Conservation (phyloP, 345 rosid genomes). For the Noccaea caerulescens region DNA sequence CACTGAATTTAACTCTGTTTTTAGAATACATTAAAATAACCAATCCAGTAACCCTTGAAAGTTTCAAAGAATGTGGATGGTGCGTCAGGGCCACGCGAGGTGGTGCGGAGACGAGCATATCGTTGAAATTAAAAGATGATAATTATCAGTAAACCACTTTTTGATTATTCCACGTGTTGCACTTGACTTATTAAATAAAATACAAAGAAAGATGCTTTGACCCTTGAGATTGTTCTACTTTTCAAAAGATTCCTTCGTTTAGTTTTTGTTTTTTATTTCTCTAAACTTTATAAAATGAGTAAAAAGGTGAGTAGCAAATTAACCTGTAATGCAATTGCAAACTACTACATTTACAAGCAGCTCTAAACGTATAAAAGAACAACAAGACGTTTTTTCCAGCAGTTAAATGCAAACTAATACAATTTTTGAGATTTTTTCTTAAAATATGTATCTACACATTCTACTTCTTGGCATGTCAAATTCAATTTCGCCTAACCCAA, state of each 20-base stretch:
- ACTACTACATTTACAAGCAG: too few relatives aligned
- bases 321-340: too few relatives aligned
- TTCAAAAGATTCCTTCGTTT: conserved; percentile 1
- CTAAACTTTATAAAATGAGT: not conserved
- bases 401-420: not conserved
- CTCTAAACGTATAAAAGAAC: not conserved
- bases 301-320: not conserved
- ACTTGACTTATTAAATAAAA: conserved; percentile 11
- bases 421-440: too few relatives aligned
- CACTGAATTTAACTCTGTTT: too few relatives aligned
- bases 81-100: conserved; percentile 30
- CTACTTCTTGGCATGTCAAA: too few relatives aligned
- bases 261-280: not conserved
- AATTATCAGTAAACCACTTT: not conserved
- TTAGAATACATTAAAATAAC: too few relatives aligned
- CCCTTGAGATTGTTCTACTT: conserved; percentile 15
- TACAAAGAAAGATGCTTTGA: conserved; percentile 12
- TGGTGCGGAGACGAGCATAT: conserved; percentile 18
- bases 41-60: too few relatives aligned
- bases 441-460: too few relatives aligned
- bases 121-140: conserved; percentile 24
- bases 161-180: conserved; percentile 15
- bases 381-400: too few relatives aligned
- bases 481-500: too few relatives aligned
- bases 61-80: conserved; percentile 7